Conservation (phyloP, 176 grass and related monocot species). For the Poa pratensis region DNA sequence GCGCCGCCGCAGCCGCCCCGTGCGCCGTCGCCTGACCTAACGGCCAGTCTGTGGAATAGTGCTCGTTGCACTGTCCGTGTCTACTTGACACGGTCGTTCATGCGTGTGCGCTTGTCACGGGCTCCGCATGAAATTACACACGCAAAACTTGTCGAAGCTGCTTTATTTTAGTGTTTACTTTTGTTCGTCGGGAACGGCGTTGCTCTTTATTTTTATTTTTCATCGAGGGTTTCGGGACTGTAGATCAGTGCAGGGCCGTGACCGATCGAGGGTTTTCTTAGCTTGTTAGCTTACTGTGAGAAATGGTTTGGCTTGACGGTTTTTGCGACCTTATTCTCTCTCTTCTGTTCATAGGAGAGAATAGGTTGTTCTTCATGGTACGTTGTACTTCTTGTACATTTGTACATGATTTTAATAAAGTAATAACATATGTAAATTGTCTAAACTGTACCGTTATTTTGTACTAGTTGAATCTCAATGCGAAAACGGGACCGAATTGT, state of each 20-base stretch:
- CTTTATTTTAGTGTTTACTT: constrained; percentile 11
- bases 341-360: background rate
- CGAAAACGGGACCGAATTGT: too few species aligned
- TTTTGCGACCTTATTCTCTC: background rate
- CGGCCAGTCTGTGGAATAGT: background rate
- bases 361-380: constrained; percentile 18
- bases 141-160: constrained; percentile 46
- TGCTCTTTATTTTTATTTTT: background rate
- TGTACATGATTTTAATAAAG: constrained; percentile 25
- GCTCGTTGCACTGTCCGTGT: background rate
- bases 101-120: constrained; percentile 34
- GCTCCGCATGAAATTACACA: constrained; percentile 40
- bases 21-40: constrained; percentile 39
- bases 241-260: background rate
- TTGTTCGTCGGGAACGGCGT: background rate
- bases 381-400: constrained; percentile 14
- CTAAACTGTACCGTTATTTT: too few species aligned
- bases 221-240: background rate
- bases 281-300: background rate
- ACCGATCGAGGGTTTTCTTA: background rate
- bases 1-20: background rate
- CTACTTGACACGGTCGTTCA: background rate
- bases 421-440: background rate
- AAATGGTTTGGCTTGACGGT: constrained; percentile 14
- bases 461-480: too few species aligned